Percentiles rank a stretch among this genome's conserved stretches.
These are phyloP conservation scores for Ophiosphaerella narmari DNA, from an alignment of 2,329 filamentous ascomycete genomes.

Conservation along the genomic window DNA sequence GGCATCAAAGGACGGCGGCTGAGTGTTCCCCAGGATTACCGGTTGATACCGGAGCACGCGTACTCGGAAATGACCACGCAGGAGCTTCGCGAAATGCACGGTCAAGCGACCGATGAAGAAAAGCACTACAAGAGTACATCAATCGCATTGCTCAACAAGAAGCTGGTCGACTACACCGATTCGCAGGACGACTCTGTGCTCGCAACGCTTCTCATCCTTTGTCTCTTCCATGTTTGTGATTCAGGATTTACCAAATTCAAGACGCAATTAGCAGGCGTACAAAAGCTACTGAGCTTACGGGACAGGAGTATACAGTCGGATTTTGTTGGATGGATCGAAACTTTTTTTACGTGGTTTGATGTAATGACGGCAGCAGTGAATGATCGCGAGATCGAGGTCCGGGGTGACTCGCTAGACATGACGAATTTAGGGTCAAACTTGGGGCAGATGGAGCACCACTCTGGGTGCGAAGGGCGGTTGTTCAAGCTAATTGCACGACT, in stretches of 20 bases:
- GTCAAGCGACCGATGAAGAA: constrained; percentile 73
- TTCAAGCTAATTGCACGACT: constrained; percentile 87
- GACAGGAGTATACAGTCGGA: constrained; percentile 63
- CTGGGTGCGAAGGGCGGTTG: constrained; percentile 82
- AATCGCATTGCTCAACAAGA: constrained; percentile 80
- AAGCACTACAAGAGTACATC: constrained; percentile 83
- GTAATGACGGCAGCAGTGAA: constrained; percentile 91
- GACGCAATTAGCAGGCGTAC: constrained; percentile 89
- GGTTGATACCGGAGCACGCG: constrained; percentile 43
- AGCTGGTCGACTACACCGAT: constrained; percentile 75
- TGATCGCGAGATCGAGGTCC: constrained; percentile 83
- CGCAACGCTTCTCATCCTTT: constrained; percentile 84
- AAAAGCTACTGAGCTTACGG: constrained; percentile 82
- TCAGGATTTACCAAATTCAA: constrained; percentile 92
- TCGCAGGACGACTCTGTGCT: constrained; percentile 85
- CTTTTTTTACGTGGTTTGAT: constrained; percentile 93
- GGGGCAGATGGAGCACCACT: constrained; percentile 79
- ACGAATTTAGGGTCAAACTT: constrained; percentile 68
- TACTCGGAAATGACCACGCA: constrained; percentile 44
- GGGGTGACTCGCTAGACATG: constrained; percentile 65
- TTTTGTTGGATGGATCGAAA: constrained; percentile 87
- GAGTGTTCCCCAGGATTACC: constrained; percentile 36
- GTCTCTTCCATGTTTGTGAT: constrained; percentile 91
- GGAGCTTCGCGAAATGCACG: constrained; percentile 47
- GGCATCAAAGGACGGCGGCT: constrained; percentile 57